These are phyloP conservation scores for Exophiala bonariae DNA, from an alignment of 2,329 filamentous ascomycete species.

Conservation along the genomic window DNA sequence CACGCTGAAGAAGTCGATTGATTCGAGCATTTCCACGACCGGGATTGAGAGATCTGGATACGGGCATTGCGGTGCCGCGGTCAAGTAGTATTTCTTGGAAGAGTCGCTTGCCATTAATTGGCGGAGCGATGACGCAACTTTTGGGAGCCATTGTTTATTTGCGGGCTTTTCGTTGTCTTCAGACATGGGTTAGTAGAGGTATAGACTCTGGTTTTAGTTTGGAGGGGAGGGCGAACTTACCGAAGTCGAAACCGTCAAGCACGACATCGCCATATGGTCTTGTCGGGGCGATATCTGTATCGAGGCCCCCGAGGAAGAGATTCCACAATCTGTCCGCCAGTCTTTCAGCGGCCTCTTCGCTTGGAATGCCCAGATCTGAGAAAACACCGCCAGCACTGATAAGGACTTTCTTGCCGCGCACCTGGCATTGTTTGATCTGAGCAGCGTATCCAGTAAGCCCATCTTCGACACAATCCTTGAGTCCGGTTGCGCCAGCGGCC, in stretches of 20 bases:
- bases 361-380: slow-evolving; percentile 44
- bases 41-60: slow-evolving; percentile 42
- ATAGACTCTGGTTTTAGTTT: neutral
- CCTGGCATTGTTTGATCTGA: slow-evolving; percentile 36
- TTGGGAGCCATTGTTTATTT: slow-evolving; percentile 6
- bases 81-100: slow-evolving; percentile 48
- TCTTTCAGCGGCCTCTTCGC: slow-evolving; percentile 39
- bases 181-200: neutral
- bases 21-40: slow-evolving; percentile 10
- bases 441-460: slow-evolving; percentile 19
- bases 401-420: slow-evolving; percentile 43
- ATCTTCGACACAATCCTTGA: slow-evolving; percentile 27
- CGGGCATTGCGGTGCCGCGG: slow-evolving; percentile 54
- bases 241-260: slow-evolving; percentile 56
- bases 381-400: slow-evolving; percentile 50
- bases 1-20: slow-evolving; percentile 25
- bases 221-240: slow-evolving; percentile 32
- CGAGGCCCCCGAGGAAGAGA: slow-evolving; percentile 48
- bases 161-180: slow-evolving; percentile 25
- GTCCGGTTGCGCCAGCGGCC: slow-evolving; percentile 25
- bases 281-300: slow-evolving; percentile 36
- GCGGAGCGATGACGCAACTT: slow-evolving; percentile 16
- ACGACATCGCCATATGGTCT: slow-evolving; percentile 49
- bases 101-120: slow-evolving; percentile 15
- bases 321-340: slow-evolving; percentile 54